Evolutionary conservation across 2,329 filamentous ascomycete species (phyloP), one percentile per base, ranked within the genome.

Genomic region (Fusarium caatingaense): DNA sequence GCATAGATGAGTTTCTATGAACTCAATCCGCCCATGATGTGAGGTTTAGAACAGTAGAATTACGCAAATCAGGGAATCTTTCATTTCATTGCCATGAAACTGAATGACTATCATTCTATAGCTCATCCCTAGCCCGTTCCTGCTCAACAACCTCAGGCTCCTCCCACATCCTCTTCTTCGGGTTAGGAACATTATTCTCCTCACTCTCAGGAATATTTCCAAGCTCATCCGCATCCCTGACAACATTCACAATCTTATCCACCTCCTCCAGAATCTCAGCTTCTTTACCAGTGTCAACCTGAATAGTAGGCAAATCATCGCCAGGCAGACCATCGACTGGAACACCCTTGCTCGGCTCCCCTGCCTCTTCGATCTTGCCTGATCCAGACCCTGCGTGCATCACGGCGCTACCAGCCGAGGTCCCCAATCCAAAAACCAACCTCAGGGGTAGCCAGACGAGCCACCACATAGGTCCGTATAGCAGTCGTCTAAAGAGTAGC

Each of bases 391-490:
- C 73, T 3, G 76, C 73, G 23, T 79, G 65, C 54, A 87, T 83
- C 16, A 90, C 80, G 3, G 81, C 84, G 32, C 84, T 83, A 23
- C 91, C 80, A 5, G 90, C 81, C 18, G 85, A 84, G 62, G 90
- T 83, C 16, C 87, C 78, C 55, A 88, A 78, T 28, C 87, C 89
- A 74, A 91, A 91, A 13, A 91, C 68, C 21, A 92, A 78, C 74
- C 90, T 89, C n/a, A 95, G 73, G 3, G 95, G 95, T 60, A 96
- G 83, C 88, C 92, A 95, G 25, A 98, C 80, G 23, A 98, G 84
- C 92, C 93, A 96, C 91, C 93, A 97, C 60, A 93, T 80, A 2
- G 96, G 96, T 0, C 96, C 95, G 82, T 97, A 99, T 10, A 99
- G 77, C 42, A 95, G 84, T 46, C 96, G 85, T 28, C 96, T 85